These are phyloP conservation scores for Colletotrichum simmondsii DNA, from an alignment of 2,329 filamentous ascomycete genomes.

Conservation along the genomic window DNA sequence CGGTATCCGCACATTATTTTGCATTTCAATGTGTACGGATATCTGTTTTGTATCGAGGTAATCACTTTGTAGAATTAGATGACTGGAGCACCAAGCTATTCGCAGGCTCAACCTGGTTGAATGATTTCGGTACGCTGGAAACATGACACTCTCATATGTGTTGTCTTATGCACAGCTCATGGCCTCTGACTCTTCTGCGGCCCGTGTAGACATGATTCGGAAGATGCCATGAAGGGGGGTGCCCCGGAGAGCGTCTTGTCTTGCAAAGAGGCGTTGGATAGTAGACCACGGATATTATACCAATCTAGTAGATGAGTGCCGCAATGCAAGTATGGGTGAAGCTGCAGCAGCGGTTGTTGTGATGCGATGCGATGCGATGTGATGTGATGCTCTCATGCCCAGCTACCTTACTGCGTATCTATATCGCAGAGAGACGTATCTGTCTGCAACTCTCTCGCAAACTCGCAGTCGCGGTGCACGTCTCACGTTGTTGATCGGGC, in stretches of 20 bases:
- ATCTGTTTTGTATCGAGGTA: no score
- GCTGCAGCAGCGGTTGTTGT: neutral
- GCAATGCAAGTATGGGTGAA: neutral
- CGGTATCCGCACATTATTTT: no score
- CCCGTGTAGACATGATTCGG: neutral
- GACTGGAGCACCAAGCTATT: no score
- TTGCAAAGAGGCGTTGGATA: neutral
- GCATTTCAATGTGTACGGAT: no score
- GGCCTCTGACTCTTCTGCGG: neutral
- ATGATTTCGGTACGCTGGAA: no score
- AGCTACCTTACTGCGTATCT: neutral
- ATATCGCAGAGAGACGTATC: no score
- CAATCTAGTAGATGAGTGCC: neutral
- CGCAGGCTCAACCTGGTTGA: neutral
- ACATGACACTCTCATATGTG: neutral
- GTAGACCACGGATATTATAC: neutral
- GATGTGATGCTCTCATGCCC: neutral
- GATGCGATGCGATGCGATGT: neutral
- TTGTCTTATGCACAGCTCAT: neutral
- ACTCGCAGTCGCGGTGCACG: neutral
- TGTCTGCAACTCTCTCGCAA: neutral
- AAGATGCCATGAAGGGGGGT: neutral
- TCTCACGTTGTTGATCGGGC: neutral
- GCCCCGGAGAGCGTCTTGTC: neutral
- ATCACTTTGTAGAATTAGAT: no score